These are phyloP conservation scores for Cladosporium sp. DNA, from an alignment of 2,329 filamentous ascomycete species.

Conservation along the genomic window DNA sequence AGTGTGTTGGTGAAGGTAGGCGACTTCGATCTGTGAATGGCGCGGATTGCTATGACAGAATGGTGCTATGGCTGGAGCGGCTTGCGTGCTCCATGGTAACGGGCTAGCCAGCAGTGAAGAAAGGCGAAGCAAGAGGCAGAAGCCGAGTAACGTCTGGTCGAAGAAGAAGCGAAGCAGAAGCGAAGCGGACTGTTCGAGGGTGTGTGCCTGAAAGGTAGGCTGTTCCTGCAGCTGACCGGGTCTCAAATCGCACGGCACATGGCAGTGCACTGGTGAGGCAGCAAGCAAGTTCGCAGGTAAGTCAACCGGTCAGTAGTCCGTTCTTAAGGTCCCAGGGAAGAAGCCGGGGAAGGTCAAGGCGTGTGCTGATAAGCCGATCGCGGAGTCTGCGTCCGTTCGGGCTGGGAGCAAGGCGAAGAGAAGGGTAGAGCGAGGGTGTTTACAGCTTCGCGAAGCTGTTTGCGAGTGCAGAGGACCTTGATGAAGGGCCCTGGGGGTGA, in stretches of 20 bases:
- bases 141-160: background rate
- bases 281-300: conserved; percentile 10
- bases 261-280: conserved; percentile 18
- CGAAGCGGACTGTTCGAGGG: background rate
- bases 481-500: conserved; percentile 6
- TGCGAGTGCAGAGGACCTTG: conserved; percentile 13
- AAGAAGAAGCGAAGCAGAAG: background rate
- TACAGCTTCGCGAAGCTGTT: conserved; percentile 17
- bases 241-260: conserved; percentile 20
- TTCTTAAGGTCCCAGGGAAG: background rate
- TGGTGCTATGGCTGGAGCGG: conserved; percentile 19
- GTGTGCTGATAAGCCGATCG: conserved; percentile 21
- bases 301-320: conserved; percentile 19
- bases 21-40: conserved; percentile 2
- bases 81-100: conserved; percentile 23
- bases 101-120: background rate
- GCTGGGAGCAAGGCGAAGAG: background rate
- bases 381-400: conserved; percentile 2
- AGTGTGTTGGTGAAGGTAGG: background rate
- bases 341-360: conserved; percentile 6
- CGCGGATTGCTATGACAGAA: conserved; percentile 16
- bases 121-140: background rate
- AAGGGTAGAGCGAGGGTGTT: conserved; percentile 6
- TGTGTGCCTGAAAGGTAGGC: conserved; percentile 9
- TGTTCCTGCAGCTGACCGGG: conserved; percentile 21